Evolutionary conservation across 176 grass and related monocot species (phyloP).

Genomic region (Sorghum bicolor): Sorghum_bicolor_NCBIv3 NC_012879.2:59309501-59310000

Average conservation of each 20-base stretch:
- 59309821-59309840: constrained; percentile 28
- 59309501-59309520: neutral
- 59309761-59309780: neutral
- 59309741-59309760: neutral
- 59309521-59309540: neutral
- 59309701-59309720: neutral
- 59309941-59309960: constrained; percentile 46
- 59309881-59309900: constrained; percentile 38
- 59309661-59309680: neutral
- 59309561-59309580: neutral
- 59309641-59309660: neutral
- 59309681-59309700: neutral
- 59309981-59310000: constrained; percentile 38
- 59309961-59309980: constrained; percentile 30
- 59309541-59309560: neutral
- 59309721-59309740: neutral
- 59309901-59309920: constrained; percentile 3
- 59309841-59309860: constrained; percentile 32
- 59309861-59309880: constrained; percentile 49
- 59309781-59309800: constrained; percentile 40
- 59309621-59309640: neutral
- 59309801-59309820: constrained; percentile 47
- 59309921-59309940: constrained; percentile 49
- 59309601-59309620: neutral
- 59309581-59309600: neutral